phyloP scores from a whole-genome alignment of 345 rosid species.

The Syzygium aqueum region DNA sequence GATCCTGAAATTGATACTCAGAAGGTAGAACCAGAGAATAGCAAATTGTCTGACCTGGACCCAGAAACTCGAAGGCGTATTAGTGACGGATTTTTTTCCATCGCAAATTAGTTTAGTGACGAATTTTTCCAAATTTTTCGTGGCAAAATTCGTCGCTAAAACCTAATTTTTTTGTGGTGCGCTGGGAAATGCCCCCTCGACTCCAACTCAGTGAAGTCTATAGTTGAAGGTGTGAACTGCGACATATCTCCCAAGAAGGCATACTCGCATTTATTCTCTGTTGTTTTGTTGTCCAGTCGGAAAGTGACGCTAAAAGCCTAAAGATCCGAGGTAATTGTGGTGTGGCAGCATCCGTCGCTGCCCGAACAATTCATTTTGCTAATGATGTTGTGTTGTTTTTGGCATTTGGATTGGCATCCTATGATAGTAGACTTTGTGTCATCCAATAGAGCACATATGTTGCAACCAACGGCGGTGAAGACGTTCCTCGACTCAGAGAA shows the following conservation, averaged over 20 bases:
- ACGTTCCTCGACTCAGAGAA: neutral
- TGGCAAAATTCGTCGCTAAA: no score
- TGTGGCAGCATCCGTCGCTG: neutral
- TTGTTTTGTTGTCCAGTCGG: fast-evolving
- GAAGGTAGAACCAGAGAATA: no score
- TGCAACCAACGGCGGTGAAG: neutral
- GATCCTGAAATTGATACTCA: no score
- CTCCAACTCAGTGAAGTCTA: no score
- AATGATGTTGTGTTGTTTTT: no score
- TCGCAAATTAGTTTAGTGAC: no score
- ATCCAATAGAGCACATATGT: neutral
- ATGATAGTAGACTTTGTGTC: neutral
- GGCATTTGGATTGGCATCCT: neutral
- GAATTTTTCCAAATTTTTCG: no score
- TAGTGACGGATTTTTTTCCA: no score
- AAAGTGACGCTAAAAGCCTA: neutral
- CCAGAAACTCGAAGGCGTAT: no score
- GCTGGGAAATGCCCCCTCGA: no score
- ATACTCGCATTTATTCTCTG: neutral
- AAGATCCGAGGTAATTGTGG: neutral
- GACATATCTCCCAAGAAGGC: neutral
- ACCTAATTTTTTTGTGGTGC: no score
- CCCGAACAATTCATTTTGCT: neutral
- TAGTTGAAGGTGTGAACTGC: neutral
- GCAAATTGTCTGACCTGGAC: no score